Conservation (phyloP, 1,284 basidiomycete species). For the Irpex sp. region DNA sequence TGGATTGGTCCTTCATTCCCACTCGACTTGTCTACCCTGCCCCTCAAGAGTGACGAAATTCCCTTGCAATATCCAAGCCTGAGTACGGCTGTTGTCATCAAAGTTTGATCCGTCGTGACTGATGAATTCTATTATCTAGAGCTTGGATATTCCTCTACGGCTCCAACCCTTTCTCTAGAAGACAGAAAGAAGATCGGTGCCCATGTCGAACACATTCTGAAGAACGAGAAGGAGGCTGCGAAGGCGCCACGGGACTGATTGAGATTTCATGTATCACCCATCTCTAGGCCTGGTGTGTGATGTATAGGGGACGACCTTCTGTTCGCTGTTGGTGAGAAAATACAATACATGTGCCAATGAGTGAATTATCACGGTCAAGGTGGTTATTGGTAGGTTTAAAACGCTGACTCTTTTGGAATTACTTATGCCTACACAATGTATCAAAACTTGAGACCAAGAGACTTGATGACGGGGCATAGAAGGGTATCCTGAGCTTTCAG, state of each 20-base stretch:
- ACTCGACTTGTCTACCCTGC: conserved; percentile 56
- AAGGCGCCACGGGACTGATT: conserved; percentile 36
- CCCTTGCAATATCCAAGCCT: conserved; percentile 70
- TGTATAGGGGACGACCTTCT: background rate
- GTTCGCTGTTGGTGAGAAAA: background rate
- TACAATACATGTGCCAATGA: no score
- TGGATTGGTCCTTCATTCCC: conserved; percentile 73
- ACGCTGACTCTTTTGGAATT: background rate
- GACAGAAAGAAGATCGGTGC: conserved; percentile 45
- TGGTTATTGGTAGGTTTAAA: background rate
- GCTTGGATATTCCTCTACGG: conserved; percentile 49
- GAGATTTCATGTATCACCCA: background rate
- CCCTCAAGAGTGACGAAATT: conserved; percentile 44
- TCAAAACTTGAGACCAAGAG: no score
- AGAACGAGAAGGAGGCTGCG: conserved; percentile 51
- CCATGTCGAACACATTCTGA: conserved; percentile 46
- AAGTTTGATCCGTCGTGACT: background rate
- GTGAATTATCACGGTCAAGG: background rate
- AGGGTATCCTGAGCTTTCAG: no score
- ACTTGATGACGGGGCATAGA: no score
- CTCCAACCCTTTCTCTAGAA: conserved; percentile 39
- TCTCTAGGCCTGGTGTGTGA: background rate
- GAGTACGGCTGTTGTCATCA: conserved; percentile 38
- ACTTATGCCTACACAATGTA: background rate
- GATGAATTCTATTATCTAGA: conserved; percentile 27